Percentiles rank a stretch among this genome's conserved stretches.
Conservation (phyloP, 2,329 filamentous ascomycete genomes). For the Helminthosporium solani region DNA sequence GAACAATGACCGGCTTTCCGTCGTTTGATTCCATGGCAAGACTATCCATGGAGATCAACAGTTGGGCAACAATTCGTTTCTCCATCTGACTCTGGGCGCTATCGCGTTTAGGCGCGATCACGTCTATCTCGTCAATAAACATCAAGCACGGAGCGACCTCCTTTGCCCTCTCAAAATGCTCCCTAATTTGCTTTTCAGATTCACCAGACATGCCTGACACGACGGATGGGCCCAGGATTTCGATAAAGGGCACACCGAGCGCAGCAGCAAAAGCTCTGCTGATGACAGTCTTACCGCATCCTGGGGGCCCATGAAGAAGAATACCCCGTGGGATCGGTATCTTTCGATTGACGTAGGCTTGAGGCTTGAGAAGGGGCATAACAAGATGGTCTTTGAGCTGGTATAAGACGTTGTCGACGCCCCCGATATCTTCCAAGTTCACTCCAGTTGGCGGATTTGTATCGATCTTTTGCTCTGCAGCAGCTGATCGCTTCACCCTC, state of each 20-base stretch:
- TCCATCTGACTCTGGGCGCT: slow-evolving; percentile 86
- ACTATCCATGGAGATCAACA: slow-evolving; percentile 82
- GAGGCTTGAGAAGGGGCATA: slow-evolving; percentile 68
- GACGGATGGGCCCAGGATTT: slow-evolving; percentile 77
- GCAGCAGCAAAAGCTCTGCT: slow-evolving; percentile 76
- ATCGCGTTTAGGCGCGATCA: slow-evolving; percentile 83
- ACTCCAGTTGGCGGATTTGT: slow-evolving; percentile 66
- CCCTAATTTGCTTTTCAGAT: slow-evolving; percentile 81
- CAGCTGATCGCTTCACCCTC: slow-evolving; percentile 55
- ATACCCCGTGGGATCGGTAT: slow-evolving; percentile 73
- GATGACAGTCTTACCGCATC: slow-evolving; percentile 84
- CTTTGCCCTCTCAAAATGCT: slow-evolving; percentile 85
- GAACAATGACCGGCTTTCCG: slow-evolving; percentile 78
- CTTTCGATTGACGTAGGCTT: slow-evolving; percentile 64
- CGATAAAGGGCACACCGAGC: slow-evolving; percentile 74
- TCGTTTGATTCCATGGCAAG: slow-evolving; percentile 70
- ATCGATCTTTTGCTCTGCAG: slow-evolving; percentile 51
- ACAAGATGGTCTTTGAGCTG: slow-evolving; percentile 71
- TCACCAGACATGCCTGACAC: slow-evolving; percentile 87
- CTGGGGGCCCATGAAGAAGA: slow-evolving; percentile 77
- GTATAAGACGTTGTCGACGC: slow-evolving; percentile 69
- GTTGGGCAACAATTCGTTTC: slow-evolving; percentile 78
- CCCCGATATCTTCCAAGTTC: slow-evolving; percentile 71
- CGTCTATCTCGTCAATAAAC: slow-evolving; percentile 90
- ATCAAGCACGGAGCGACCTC: slow-evolving; percentile 82